Evolutionary conservation across 768 basidiomycete genomes (phyloP).

Genomic region (Rhodocollybia butyracea): DNA sequence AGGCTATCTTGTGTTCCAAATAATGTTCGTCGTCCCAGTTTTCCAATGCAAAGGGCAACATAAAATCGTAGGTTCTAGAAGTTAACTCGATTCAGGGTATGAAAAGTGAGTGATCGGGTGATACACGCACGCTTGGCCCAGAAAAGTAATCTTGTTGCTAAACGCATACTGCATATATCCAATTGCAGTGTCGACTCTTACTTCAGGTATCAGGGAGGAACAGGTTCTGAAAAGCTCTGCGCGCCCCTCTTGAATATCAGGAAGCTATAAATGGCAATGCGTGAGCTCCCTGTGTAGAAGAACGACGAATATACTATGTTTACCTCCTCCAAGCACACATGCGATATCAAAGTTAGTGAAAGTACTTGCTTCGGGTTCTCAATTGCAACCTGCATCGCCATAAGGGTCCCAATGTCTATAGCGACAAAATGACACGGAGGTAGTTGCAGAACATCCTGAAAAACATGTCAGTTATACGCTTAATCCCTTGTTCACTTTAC

Average conservation of each 20-base stretch:
- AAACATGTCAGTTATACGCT: slow-evolving; percentile 4
- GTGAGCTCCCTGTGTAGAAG: not conserved
- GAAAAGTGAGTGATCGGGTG: not conserved
- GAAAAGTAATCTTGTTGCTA: not conserved
- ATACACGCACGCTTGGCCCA: not conserved
- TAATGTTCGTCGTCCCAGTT: not conserved
- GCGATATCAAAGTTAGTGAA: slow-evolving; percentile 35
- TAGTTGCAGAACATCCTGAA: slow-evolving; percentile 27
- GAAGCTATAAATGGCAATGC: not conserved
- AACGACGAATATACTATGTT: slow-evolving; percentile 3
- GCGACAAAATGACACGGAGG: slow-evolving; percentile 35
- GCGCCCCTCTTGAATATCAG: not conserved
- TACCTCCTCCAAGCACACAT: slow-evolving; percentile 30
- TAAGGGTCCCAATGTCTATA: slow-evolving; percentile 28
- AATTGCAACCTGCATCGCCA: slow-evolving; percentile 30
- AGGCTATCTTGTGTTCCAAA: not conserved
- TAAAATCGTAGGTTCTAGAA: not conserved
- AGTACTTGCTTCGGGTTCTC: slow-evolving; percentile 26
- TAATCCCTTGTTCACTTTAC: not conserved
- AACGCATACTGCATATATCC: not conserved
- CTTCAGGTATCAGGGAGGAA: not conserved
- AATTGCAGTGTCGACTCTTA: not conserved
- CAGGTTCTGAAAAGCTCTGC: not conserved
- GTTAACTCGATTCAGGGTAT: not conserved
- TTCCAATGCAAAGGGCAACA: not conserved